Evolutionary conservation across 2,329 filamentous ascomycete species (phyloP), one percentile per base, ranked within the genome.

Genomic region (Mycogone perniciosa): DNA sequence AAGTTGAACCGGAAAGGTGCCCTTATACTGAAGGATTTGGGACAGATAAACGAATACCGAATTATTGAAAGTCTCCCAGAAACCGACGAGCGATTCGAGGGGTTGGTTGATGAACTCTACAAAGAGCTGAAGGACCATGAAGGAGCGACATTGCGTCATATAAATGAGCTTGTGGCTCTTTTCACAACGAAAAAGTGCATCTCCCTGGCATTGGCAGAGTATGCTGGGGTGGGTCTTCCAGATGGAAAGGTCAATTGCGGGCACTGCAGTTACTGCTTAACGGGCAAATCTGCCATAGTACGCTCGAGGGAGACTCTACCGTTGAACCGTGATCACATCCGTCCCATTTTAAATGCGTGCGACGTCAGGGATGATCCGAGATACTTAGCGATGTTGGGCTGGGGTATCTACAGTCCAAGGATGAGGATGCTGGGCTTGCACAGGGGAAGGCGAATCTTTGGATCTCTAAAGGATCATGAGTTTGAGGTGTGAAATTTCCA

Each of bases 331-430:
- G 52, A 52, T 0, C 66, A 67, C 0, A 75, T 83, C 43, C 51
- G 62, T 6, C 61, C 58, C 1, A 64, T 84, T 0, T 63, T 84
- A 1, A 54, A 62, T 0, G 67, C 62, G 0, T 73, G 76, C 9
- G 57, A 64, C 1, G 71, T 75, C 1, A 69, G 77, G 2, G 77
- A 85, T 43, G 81, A 85, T 59, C 71, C 81, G 2, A 64, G 81
- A 9, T 77, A 82, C 55, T 65, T 85, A 30, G 79, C 82, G 0
- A 71, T 77, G 20, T 65, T 85, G 4, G 81, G 80, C 0, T 85
- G 84, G 60, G 82, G 82, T 0, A 84, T 85, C 59, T 70, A 68
- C 41, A 84, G 79, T 56, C 82, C 81, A 0, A 65, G 80, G 1
- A 71, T 81, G 1, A 70, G 64, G 5, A 62, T 67, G 35, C 60